phyloP scores from a whole-genome alignment of 257 asterid species.

The Mitragyna speciosa region DNA sequence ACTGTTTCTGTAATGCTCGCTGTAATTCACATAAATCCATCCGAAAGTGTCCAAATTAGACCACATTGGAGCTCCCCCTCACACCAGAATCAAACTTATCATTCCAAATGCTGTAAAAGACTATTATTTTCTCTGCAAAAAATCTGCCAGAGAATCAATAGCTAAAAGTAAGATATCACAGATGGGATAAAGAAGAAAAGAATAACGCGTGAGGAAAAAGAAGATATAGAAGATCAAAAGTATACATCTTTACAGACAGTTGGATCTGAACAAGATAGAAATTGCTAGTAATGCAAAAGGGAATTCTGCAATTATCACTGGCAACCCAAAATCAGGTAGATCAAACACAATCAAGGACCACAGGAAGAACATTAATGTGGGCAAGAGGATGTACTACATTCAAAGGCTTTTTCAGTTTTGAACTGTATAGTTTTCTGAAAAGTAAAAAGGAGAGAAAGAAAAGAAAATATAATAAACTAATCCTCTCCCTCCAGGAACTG shows the following conservation, averaged over 20 bases:
- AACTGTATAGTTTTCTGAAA: slow-evolving; percentile 10
- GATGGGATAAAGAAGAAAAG: slow-evolving; percentile 42
- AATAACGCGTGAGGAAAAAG: slow-evolving; percentile 33
- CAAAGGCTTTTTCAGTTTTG: background rate
- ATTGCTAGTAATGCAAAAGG: slow-evolving; percentile 34
- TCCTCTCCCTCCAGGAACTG: slow-evolving; percentile 28
- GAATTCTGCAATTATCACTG: slow-evolving; percentile 34
- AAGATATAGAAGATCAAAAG: slow-evolving; percentile 50
- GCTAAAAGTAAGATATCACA: slow-evolving; percentile 49
- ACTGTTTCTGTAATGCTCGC: slow-evolving; percentile 47
- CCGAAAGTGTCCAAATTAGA: slow-evolving; percentile 47
- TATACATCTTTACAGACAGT: slow-evolving; percentile 56
- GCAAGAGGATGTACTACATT: background rate
- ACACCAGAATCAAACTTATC: slow-evolving; percentile 28
- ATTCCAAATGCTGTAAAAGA: slow-evolving; percentile 41
- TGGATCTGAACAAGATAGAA: slow-evolving; percentile 50
- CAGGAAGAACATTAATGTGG: background rate
- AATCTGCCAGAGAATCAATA: slow-evolving; percentile 49
- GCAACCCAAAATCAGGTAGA: slow-evolving; percentile 36
- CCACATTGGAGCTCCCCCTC: slow-evolving; percentile 54
- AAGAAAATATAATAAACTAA: slow-evolving; percentile 1
- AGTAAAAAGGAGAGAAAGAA: slow-evolving; percentile 15
- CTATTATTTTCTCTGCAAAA: slow-evolving; percentile 38
- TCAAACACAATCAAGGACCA: slow-evolving; percentile 29
- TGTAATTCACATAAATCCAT: slow-evolving; percentile 68